Conservation (phyloP, 768 basidiomycete genomes). For the Ramaria rubella region DNA sequence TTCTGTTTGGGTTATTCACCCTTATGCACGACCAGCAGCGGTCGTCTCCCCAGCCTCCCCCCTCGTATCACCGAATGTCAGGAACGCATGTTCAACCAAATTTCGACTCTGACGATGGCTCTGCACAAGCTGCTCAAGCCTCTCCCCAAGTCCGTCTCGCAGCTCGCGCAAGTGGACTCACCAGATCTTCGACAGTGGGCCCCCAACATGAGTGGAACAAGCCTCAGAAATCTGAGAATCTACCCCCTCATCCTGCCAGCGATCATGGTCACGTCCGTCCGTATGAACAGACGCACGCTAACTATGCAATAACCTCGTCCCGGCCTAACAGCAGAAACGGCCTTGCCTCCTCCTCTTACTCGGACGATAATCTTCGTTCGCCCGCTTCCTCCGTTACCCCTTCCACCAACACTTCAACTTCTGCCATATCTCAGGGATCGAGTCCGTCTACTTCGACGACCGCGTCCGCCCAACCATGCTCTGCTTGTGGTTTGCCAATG, state of each 20-base stretch:
- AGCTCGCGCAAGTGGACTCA: constrained; percentile 14
- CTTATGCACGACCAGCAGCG: constrained; percentile 5
- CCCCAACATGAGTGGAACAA: constrained; percentile 47
- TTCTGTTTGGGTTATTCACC: not conserved
- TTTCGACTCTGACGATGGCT: not conserved
- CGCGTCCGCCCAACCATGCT: constrained; percentile 39
- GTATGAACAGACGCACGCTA: constrained; percentile 32
- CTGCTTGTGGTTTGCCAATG: constrained; percentile 74
- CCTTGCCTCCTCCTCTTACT: constrained; percentile 49
- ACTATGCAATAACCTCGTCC: constrained; percentile 54
- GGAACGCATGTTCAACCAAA: not conserved
- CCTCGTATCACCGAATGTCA: not conserved
- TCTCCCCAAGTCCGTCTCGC: not conserved
- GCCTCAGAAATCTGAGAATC: constrained; percentile 28
- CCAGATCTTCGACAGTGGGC: constrained; percentile 59
- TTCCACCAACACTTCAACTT: constrained; percentile 26
- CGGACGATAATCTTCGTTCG: constrained; percentile 38
- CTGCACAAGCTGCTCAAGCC: not conserved
- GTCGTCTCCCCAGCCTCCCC: constrained; percentile 1
- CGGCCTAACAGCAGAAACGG: constrained; percentile 41
- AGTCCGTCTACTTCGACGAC: constrained; percentile 10
- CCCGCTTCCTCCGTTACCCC: constrained; percentile 25
- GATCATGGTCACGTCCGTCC: constrained; percentile 28
- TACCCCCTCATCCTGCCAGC: constrained; percentile 47
- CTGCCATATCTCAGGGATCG: constrained; percentile 6